Percentiles rank a stretch among this genome's conserved stretches.
Evolutionary conservation across 345 rosid species (phyloP).

Genomic region (Syzygium jambos): DNA sequence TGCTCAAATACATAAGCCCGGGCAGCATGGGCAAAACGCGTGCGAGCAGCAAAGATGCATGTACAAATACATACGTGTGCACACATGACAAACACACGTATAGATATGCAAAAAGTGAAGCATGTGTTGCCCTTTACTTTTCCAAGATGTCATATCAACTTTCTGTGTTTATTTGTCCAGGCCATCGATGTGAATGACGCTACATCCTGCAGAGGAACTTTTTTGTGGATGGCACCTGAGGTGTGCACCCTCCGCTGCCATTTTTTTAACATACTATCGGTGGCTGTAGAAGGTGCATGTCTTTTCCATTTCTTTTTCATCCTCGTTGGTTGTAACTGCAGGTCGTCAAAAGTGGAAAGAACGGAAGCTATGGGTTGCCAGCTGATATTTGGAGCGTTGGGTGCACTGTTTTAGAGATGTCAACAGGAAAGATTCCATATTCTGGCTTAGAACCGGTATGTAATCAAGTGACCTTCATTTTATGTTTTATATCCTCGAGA

Average conservation of each 20-base stretch:
- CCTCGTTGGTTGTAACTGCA: constrained; percentile 4
- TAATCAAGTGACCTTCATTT: not conserved
- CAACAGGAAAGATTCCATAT: constrained; percentile 59
- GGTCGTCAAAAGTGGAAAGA: constrained; percentile 52
- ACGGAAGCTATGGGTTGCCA: constrained; percentile 51
- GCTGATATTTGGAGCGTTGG: constrained; percentile 93
- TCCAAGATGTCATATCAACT: not conserved
- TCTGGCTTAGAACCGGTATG: constrained; percentile 44
- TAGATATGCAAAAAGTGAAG: no score
- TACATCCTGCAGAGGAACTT: constrained; percentile 65
- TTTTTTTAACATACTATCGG: not conserved
- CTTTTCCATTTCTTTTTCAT: not conserved
- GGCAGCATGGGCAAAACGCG: not conserved
- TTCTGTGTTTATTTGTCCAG: not conserved
- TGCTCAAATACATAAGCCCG: fast-evolving
- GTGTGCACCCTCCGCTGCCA: constrained; percentile 11
- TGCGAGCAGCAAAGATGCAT: no score
- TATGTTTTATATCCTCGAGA: no score
- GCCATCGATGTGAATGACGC: constrained; percentile 22
- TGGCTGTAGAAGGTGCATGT: not conserved
- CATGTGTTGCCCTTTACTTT: not conserved
- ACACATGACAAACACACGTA: no score
- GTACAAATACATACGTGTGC: no score
- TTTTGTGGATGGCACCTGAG: constrained; percentile 98
- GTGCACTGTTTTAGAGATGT: constrained; percentile 83